These are phyloP conservation scores for Plantago ovata DNA, from an alignment of 257 asterid genomes.

Conservation along the genomic window DNA sequence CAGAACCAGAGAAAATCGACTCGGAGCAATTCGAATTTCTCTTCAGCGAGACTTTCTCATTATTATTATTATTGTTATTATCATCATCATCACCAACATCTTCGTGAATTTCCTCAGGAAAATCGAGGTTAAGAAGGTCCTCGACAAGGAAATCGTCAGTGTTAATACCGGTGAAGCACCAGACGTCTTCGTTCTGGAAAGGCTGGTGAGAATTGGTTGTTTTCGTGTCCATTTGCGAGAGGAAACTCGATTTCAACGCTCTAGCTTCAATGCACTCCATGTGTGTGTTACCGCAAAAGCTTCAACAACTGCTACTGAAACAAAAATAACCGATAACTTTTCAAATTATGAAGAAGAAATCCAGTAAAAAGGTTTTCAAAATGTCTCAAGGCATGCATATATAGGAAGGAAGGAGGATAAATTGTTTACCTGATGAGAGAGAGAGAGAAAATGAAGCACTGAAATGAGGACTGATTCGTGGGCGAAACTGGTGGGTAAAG, in stretches of 20 bases:
- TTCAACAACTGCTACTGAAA: constrained; percentile 19
- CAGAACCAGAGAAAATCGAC: constrained; percentile 48
- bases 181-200: constrained; percentile 59
- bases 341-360: background rate
- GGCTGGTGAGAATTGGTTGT: constrained; percentile 33
- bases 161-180: constrained; percentile 57
- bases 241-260: constrained; percentile 88
- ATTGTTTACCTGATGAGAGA: background rate
- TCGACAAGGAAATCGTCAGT: constrained; percentile 90
- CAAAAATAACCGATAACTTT: background rate
- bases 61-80: no score
- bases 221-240: constrained; percentile 53
- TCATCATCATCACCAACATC: constrained; percentile 42
- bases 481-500: constrained; percentile 77
- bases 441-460: background rate
- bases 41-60: constrained; percentile 27
- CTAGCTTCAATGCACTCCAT: constrained; percentile 92
- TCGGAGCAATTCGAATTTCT: constrained; percentile 35
- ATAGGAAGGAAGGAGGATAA: background rate
- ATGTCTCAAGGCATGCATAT: background rate
- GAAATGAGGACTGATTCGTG: constrained; percentile 55
- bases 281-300: constrained; percentile 2
- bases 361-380: background rate
- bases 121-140: constrained; percentile 90
- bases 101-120: constrained; percentile 65